These are phyloP conservation scores for Pleurotus giganteus DNA, from an alignment of 768 basidiomycete species.

Conservation along the genomic window DNA sequence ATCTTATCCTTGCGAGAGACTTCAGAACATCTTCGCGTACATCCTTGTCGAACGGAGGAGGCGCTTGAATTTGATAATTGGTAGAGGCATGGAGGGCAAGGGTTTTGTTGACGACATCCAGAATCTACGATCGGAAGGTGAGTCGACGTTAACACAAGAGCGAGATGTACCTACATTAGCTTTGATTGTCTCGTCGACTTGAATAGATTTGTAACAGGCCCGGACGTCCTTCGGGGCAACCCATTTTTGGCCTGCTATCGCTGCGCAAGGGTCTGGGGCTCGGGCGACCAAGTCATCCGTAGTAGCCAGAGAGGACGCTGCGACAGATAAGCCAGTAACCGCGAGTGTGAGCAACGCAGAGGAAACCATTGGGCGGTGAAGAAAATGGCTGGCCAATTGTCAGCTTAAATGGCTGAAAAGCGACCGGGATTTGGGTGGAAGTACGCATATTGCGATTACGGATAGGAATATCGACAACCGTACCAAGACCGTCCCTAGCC, in stretches of 20 bases:
- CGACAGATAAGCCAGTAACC: neutral
- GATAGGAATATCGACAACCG: neutral
- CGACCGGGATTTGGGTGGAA: neutral
- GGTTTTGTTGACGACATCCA: constrained; percentile 57
- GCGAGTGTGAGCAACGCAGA: constrained; percentile 4
- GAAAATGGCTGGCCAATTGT: neutral
- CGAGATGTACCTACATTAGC: constrained; percentile 39
- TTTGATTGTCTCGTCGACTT: constrained; percentile 44
- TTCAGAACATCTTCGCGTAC: constrained; percentile 55
- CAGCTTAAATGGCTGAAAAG: neutral
- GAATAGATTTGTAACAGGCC: constrained; percentile 48
- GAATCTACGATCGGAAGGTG: constrained; percentile 37
- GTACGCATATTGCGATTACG: neutral
- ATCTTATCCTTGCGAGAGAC: constrained; percentile 47
- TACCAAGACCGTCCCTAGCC: constrained; percentile 7
- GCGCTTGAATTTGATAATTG: constrained; percentile 57
- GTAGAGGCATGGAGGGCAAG: constrained; percentile 61
- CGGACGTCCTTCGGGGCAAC: constrained; percentile 49
- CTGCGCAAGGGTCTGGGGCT: constrained; percentile 45
- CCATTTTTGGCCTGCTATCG: constrained; percentile 55
- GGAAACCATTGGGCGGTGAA: neutral
- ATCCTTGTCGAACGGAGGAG: constrained; percentile 48
- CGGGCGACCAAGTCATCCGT: neutral
- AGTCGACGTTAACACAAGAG: neutral
- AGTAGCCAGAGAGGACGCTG: neutral